Evolutionary conservation across 192 early-diverging fungal species (phyloP).

Genomic region (Coemansia sp.): DNA sequence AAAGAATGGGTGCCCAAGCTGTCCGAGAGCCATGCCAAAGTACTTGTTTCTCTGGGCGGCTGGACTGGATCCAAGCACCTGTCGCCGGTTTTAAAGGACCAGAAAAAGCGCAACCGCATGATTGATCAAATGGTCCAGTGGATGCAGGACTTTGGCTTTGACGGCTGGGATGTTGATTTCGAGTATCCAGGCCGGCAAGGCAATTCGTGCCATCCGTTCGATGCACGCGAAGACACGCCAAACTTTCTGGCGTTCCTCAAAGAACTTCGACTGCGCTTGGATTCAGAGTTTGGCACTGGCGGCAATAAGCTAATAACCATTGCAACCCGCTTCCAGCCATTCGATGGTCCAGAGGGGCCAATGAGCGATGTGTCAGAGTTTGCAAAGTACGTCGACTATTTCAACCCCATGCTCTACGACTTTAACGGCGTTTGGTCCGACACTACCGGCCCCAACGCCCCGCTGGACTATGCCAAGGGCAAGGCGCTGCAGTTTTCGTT

Average conservation of each 20-base stretch:
- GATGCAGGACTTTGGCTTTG: constrained; percentile 53
- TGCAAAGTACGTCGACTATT: constrained; percentile 55
- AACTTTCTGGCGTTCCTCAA: constrained; percentile 60
- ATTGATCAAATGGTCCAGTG: constrained; percentile 53
- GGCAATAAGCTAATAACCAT: constrained; percentile 56
- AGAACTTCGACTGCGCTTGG: constrained; percentile 55
- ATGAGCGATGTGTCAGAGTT: constrained; percentile 57
- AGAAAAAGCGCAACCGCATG: constrained; percentile 40
- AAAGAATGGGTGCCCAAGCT: constrained; percentile 46
- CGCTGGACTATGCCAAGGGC: constrained; percentile 35
- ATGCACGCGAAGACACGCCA: constrained; percentile 51
- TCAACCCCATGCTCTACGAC: constrained; percentile 72
- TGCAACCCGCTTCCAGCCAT: constrained; percentile 60
- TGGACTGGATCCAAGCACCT: constrained; percentile 63
- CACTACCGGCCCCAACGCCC: constrained; percentile 62
- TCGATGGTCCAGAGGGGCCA: constrained; percentile 51
- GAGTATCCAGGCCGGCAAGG: constrained; percentile 65
- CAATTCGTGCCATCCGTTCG: constrained; percentile 41
- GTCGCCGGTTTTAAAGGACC: constrained; percentile 52
- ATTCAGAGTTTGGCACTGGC: constrained; percentile 27
- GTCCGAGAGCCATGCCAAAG: constrained; percentile 50
- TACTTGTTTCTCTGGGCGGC: constrained; percentile 63
- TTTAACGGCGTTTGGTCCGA: constrained; percentile 58
- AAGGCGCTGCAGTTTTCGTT: constrained; percentile 41
- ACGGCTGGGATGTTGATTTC: constrained; percentile 76